phyloP scores from a whole-genome alignment of 208 protist genomes.

The Leishmania arabica region DNA sequence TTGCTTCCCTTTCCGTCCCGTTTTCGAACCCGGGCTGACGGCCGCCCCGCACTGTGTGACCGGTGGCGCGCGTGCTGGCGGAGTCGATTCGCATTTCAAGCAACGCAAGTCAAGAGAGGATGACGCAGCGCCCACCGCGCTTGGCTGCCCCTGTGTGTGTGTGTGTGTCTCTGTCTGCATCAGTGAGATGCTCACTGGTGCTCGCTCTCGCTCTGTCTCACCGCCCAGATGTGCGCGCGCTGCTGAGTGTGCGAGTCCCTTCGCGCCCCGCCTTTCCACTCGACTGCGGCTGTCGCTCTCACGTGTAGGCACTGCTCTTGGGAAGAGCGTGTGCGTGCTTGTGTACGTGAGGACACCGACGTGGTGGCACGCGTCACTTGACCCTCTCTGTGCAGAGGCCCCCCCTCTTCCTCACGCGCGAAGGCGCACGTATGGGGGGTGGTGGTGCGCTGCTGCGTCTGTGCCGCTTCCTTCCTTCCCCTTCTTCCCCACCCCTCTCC shows the following conservation, averaged over 20 bases:
- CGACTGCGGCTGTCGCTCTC: not conserved
- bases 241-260: not conserved
- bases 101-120: not conserved
- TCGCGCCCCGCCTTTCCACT: not conserved
- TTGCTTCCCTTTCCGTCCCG: not conserved
- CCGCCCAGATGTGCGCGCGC: not conserved
- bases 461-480: not conserved
- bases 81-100: not conserved
- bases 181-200: not conserved
- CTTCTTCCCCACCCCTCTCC: not conserved
- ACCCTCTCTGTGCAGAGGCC: not conserved
- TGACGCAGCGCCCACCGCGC: not conserved
- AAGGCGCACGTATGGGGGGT: not conserved
- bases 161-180: not conserved
- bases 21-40: not conserved
- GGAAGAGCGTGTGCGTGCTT: not conserved
- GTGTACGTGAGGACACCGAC: not conserved
- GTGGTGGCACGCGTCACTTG: not conserved
- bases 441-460: not conserved
- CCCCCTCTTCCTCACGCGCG: not conserved
- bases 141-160: no score
- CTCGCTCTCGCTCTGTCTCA: not conserved
- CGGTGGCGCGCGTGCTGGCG: not conserved
- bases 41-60: not conserved
- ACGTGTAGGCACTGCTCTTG: not conserved